Conservation (phyloP, 2,329 filamentous ascomycete species). For the Verticillium nubilum region DNA sequence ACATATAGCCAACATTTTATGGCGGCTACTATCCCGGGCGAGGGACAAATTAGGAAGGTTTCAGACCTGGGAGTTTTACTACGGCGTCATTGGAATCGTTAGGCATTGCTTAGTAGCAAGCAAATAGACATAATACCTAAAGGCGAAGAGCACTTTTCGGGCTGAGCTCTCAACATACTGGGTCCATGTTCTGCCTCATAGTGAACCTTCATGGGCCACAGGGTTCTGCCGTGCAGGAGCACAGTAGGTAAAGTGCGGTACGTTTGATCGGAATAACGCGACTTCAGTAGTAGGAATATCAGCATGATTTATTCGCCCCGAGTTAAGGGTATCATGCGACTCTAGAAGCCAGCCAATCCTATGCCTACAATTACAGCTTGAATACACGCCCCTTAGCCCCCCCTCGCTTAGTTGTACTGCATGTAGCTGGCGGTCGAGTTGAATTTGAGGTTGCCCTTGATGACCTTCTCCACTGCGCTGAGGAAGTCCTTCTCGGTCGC, state of each 20-base stretch:
- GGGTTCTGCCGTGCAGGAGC: too few species aligned
- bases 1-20: background rate
- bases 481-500: slow-evolving; percentile 99
- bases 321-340: slow-evolving; percentile 8
- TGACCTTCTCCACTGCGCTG: slow-evolving; percentile 97
- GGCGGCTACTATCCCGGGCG: background rate
- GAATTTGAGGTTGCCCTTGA: slow-evolving; percentile 99
- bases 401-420: slow-evolving; percentile 81
- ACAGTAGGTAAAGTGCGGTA: too few species aligned
- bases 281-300: background rate
- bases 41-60: background rate
- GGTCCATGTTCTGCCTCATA: too few species aligned
- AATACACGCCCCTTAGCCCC: slow-evolving; percentile 6
- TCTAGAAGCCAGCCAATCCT: slow-evolving; percentile 10
- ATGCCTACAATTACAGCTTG: slow-evolving; percentile 17
- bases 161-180: background rate
- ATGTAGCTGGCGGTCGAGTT: slow-evolving; percentile 97
- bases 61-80: background rate
- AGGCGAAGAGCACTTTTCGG: background rate
- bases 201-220: too few species aligned
- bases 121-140: background rate
- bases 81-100: background rate
- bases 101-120: background rate
- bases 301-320: slow-evolving; percentile 11
- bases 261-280: too few species aligned